These are phyloP conservation scores for Cudoniella acicularis DNA, from an alignment of 495 filamentous ascomycete genomes.

Conservation along the genomic window DNA sequence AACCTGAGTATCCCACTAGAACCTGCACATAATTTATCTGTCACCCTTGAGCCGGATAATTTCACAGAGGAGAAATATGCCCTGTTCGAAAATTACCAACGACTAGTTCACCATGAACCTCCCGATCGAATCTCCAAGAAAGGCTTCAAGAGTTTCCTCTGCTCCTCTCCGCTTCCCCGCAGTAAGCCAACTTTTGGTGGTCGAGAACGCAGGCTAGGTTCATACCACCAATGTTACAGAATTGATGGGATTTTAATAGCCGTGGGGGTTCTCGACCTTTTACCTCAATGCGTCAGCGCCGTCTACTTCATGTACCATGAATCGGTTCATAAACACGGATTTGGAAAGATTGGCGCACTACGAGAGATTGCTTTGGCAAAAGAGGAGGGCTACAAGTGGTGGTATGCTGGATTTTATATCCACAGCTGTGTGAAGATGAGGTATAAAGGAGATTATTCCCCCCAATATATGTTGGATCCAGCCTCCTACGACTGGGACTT, in stretches of 20 bases:
- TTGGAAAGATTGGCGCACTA: slow-evolving; percentile 86
- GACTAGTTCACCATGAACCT: slow-evolving; percentile 70
- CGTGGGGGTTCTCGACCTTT: slow-evolving; percentile 81
- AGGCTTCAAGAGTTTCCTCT: slow-evolving; percentile 83
- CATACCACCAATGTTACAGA: slow-evolving; percentile 94
- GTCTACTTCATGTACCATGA: slow-evolving; percentile 95
- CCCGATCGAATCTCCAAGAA: slow-evolving; percentile 58
- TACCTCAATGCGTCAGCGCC: slow-evolving; percentile 83
- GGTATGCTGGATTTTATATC: slow-evolving; percentile 50
- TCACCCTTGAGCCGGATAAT: slow-evolving; percentile 73
- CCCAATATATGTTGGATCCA: slow-evolving; percentile 81
- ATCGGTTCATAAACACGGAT: slow-evolving; percentile 70
- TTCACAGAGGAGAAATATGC: slow-evolving; percentile 86
- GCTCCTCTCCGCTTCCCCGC: slow-evolving; percentile 66
- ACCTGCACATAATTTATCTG: slow-evolving; percentile 74
- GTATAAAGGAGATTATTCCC: slow-evolving; percentile 86
- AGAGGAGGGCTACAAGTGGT: slow-evolving; percentile 65
- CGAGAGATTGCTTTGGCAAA: slow-evolving; percentile 76
- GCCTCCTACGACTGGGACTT: slow-evolving; percentile 71
- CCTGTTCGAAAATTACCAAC: slow-evolving; percentile 86
- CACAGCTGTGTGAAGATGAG: slow-evolving; percentile 70
- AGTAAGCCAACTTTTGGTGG: slow-evolving; percentile 41
- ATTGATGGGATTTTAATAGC: slow-evolving; percentile 86
- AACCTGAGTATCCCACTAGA: slow-evolving; percentile 30
- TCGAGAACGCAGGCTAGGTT: slow-evolving; percentile 63